These are phyloP conservation scores for Blepharisma japonicum DNA, from an alignment of 73 alveolate species.

Conservation along the genomic window DNA sequence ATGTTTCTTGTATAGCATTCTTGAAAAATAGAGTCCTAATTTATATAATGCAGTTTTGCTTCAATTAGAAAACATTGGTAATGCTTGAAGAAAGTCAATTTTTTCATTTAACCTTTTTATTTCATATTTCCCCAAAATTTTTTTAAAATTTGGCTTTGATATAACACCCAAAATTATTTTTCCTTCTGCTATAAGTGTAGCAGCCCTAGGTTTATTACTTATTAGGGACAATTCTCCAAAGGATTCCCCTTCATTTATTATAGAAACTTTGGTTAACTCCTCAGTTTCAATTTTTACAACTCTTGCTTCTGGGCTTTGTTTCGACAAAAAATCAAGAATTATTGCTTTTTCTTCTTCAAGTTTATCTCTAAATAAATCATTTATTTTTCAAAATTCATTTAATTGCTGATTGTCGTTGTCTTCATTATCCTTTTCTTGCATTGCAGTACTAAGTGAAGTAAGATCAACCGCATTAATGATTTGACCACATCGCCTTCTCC, in stretches of 20 bases:
- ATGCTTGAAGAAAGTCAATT: background rate
- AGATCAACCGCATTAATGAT: too few species aligned
- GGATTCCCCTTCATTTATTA: background rate
- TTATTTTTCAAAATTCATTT: too few species aligned
- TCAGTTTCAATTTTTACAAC: conserved; percentile 13
- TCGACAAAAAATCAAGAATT: too few species aligned
- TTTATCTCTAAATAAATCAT: too few species aligned
- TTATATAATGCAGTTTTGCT: background rate
- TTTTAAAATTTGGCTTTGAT: background rate
- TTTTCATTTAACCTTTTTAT: background rate
- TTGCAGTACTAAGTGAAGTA: too few species aligned
- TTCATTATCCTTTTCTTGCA: too few species aligned
- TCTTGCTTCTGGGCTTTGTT: background rate
- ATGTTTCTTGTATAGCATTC: background rate
- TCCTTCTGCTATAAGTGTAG: background rate
- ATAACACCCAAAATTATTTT: background rate
- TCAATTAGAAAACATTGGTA: background rate
- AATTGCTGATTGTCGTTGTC: too few species aligned
- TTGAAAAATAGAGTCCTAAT: background rate
- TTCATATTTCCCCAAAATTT: background rate
- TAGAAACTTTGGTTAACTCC: conserved; percentile 16
- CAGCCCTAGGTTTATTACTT: background rate
- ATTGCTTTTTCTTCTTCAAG: too few species aligned
- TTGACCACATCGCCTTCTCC: too few species aligned
- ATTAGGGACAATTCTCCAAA: background rate